Evolutionary conservation across 2,329 filamentous ascomycete genomes (phyloP), one percentile per base, ranked within the genome.

Genomic region (Diaporthe destruens): DNA sequence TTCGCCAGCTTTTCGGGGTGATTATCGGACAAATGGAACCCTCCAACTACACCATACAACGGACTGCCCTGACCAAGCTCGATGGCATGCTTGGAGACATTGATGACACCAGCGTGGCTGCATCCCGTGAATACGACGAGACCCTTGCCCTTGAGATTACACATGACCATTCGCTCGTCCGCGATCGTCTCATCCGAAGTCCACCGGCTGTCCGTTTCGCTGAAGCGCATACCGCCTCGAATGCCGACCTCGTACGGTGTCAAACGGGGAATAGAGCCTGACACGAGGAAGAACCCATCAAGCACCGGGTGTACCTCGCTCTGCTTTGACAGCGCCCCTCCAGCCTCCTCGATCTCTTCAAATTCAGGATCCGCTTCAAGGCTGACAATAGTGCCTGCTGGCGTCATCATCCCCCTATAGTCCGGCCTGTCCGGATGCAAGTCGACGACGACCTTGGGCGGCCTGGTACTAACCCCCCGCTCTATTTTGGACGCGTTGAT

Each of bases 51-150:
- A 2, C 85, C 86, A 75, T 88, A 83, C 2, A 89, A 78, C 0
- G 84, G 84, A 3, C 80, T 76, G 1, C 78, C 76, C 4, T 78
- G 77, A 1, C 79, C 80, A 2, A 86, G 79, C 1, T 84, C 79
- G 0, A 85, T 53, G 0, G 87, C 86, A 76, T 88, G 83, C 53
- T 81, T 82, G 1, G 83, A 80, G 3, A 85, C 82, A 75, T 89
- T 89, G 69, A 89, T 84, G 9, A 89, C 84, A 0, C 87, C 87
- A 0, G 87, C 86, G 71, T 89, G 87, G 75, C 85, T 87, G 79
- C 87, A 89, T 14, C 87, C 87, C 0, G 87, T 88, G 76, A 89
- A 87, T 25, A 89, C 80, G 2, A 89, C 85, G 3, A 89, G 81
- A 0, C 87, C 87, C 74, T 85, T 86, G 16, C 80, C 85, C 80